Evolutionary conservation across 2,329 filamentous ascomycete genomes (phyloP), one percentile per base, ranked within the genome.

Genomic region (Alternaria gaisen): DNA sequence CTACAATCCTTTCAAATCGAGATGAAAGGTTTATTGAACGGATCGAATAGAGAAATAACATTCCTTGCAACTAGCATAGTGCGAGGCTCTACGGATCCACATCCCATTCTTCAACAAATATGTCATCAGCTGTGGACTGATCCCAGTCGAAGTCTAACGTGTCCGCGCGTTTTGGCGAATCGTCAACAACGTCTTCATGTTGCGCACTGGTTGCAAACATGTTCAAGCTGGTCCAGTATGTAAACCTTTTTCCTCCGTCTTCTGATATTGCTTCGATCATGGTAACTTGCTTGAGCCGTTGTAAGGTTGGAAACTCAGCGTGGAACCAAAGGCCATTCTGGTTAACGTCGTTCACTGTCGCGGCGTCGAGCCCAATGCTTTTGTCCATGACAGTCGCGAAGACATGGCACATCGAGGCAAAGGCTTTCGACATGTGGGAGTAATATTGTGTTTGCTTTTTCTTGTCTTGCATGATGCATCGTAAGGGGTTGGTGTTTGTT

Each of bases 201-300:
- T 48, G 44, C 1, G 30, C 30, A 22, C 28, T 48, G 4, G 30
- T 34, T 5, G 12, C 28, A 3, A 11, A 12, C 5, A 48, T 2
- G 4, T 34, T 1, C 1, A 20, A 20, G 8, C 30, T 16, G 0
- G 44, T 48, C 44, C 44, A 48, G 4, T 48, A 48, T 2, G 11
- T 48, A 18, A 5, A n/a, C 44, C 28, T 6, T 2, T 4, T 48
- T 9, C n/a, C 5, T 32, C 44, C 44, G 11, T 48, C 44, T n/a
- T 30, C 28, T 7, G 44, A 48, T 34, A 48, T 48, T 5, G 44
- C 44, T 6, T 48, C 44, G 14, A 48, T 48, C 44, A 48, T 48
- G 8, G 20, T 8, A 5, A 48, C 2, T 16, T 48, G 28, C 28
- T 34, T 48, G 10, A 32, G 44, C 44, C 20, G 28, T 48, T 34